Evolutionary conservation across 2,329 filamentous ascomycete species (phyloP), one percentile per base, ranked within the genome.

Genomic region (Trichoderma breve): DNA sequence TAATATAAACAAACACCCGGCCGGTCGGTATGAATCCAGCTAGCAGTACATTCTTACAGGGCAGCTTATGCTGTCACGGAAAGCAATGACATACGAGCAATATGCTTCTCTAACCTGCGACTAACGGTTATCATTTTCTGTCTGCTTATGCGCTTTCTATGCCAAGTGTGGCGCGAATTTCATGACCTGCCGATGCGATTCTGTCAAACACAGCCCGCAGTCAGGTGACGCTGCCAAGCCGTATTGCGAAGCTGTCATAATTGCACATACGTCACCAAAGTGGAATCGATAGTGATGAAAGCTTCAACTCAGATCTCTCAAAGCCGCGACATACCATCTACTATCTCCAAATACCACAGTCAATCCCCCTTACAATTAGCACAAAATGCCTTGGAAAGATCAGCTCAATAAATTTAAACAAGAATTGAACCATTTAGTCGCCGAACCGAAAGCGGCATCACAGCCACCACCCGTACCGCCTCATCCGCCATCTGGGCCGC

Each of bases 401-500:
- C 76, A 80, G n/a, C 74, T 84, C 6, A 81, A 83, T 69, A 76
- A 78, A 18, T 70, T 83, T 34, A 84, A 83, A 74, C 77, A 78
- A 53, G 81, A 84, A 61, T 78, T 82, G 34, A 80, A 83, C 9
- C 76, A 76, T 67, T 69, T 83, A 53, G 78, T 81, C 61, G 76
- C 73, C 43, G 79, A 80, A 63, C 76, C 79, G 8, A 24, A 76
- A 21, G 73, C 73, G 18, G 70, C 73, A 21, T 72, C 74, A 4
- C 70, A 73, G 43, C 71, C 68, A 18, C 65, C 67, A 21, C 72
- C 72, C 4, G 73, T 71, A 21, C 71, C 71, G 12, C 71, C 66
- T 47, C 71, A 72, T 36, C 76, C 75, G 24, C 74, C 73, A 14
- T 75, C 77, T 4, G 67, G 65, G 28, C 74, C 72, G 36, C 72